Conservation (phyloP, 441 rosid genomes). For the Macaranga tanarius region DNA sequence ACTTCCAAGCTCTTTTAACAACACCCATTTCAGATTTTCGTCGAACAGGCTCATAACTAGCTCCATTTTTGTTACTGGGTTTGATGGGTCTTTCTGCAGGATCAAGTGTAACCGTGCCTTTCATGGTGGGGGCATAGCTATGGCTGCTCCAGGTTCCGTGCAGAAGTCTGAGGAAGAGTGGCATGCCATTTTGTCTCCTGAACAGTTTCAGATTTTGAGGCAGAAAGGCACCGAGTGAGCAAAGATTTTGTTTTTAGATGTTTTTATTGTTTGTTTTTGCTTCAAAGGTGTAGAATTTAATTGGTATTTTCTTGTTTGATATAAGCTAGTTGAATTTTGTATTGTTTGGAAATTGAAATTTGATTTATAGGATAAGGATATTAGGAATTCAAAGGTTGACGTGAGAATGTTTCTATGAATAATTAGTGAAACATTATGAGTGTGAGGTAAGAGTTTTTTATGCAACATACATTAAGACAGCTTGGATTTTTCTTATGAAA, state of each 20-base stretch:
- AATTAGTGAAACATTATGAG: too few species aligned
- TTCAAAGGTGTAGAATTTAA: not conserved
- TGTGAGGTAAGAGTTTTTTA: not conserved
- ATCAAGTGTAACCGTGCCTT: conserved; percentile 34
- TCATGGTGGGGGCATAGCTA: conserved; percentile 45
- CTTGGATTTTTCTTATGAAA: not conserved
- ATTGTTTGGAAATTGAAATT: not conserved
- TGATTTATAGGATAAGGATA: too few species aligned
- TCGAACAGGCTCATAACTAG: conserved; percentile 13
- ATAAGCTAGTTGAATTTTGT: not conserved
- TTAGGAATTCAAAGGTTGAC: too few species aligned
- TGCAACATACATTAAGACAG: not conserved
- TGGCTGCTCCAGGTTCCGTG: conserved; percentile 55
- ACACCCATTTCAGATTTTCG: conserved; percentile 20
- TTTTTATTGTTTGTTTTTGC: not conserved
- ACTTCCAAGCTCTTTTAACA: conserved; percentile 7
- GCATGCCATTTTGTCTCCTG: conserved; percentile 74
- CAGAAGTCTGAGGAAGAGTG: conserved; percentile 83
- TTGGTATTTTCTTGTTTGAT: not conserved
- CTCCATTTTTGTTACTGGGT: conserved; percentile 25
- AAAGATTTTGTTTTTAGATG: not conserved
- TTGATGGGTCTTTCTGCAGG: conserved; percentile 16
- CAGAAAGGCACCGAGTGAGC: conserved; percentile 88
- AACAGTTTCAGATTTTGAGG: conserved; percentile 76
- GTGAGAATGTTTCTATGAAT: too few species aligned